A percentile compares a stretch with the other conserved stretches of the same genome.
These are phyloP conservation scores for Syzygium jambos DNA, from an alignment of 345 rosid species.

Conservation along the genomic window DNA sequence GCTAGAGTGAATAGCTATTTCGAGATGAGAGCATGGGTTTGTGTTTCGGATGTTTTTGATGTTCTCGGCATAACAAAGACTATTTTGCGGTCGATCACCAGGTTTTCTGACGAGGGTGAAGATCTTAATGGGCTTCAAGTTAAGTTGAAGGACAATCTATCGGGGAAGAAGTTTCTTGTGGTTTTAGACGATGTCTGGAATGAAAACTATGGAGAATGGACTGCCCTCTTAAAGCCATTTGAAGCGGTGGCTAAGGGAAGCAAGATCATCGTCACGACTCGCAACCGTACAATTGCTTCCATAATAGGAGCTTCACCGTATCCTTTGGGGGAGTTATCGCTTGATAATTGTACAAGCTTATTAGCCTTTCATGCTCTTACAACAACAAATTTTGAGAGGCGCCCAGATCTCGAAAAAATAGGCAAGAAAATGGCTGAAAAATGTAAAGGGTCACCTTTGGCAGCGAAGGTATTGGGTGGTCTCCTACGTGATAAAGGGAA, in stretches of 20 bases:
- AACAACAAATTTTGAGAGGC: not conserved
- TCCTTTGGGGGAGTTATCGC: not conserved
- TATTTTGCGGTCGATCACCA: too few relatives aligned
- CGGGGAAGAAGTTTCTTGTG: not conserved
- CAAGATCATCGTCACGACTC: not conserved
- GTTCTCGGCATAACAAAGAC: too few relatives aligned
- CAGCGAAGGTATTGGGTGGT: not conserved
- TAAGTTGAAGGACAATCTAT: too few relatives aligned
- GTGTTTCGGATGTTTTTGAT: not conserved
- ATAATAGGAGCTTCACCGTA: not conserved
- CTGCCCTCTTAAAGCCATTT: not conserved
- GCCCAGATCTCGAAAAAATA: not conserved
- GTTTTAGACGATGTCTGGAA: not conserved
- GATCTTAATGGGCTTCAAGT: too few relatives aligned
- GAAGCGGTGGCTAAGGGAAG: not conserved
- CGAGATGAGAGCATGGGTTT: not conserved
- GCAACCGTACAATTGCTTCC: not conserved
- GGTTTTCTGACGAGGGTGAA: too few relatives aligned
- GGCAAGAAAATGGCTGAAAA: not conserved
- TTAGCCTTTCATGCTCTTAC: not conserved
- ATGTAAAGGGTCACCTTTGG: not conserved
- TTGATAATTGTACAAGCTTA: not conserved
- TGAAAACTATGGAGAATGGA: not conserved
- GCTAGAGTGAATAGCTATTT: rapidly evolving
- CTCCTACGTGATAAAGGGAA: not conserved